Evolutionary conservation across 2,329 filamentous ascomycete species (phyloP).

Genomic region (Xylariales sp.): DNA sequence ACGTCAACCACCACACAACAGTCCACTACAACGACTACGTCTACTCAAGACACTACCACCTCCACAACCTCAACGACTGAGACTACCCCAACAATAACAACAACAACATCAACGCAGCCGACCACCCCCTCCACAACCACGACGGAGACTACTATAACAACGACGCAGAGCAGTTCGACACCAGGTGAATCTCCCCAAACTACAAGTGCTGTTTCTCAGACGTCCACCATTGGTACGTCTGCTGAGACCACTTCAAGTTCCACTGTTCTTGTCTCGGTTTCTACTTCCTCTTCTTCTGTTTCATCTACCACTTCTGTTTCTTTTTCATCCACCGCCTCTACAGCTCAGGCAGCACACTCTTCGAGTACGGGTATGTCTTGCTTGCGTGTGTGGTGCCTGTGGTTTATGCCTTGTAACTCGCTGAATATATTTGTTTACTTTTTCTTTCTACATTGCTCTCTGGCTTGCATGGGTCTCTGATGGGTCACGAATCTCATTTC

Average conservation of each 20-base stretch:
- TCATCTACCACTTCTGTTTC: conserved; percentile 1
- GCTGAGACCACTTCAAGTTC: conserved; percentile 13
- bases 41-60: conserved; percentile 8
- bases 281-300: conserved; percentile 7
- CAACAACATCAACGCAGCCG: conserved; percentile 2
- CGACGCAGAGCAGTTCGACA: neutral
- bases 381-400: conserved; percentile 1
- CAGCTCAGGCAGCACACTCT: conserved; percentile 11
- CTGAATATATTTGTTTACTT: neutral
- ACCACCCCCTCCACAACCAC: conserved; percentile 2
- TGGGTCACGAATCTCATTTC: no score
- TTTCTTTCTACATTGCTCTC: neutral
- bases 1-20: no score
- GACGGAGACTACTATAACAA: conserved; percentile 1
- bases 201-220: conserved; percentile 10
- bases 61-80: conserved; percentile 2
- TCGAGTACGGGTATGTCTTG: conserved; percentile 9
- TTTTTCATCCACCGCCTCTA: conserved; percentile 1
- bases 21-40: conserved; percentile 8
- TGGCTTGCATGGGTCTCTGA: no score
- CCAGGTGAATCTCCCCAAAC: conserved; percentile 5
- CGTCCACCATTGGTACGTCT: conserved; percentile 24
- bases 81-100: conserved; percentile 1
- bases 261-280: conserved; percentile 10
- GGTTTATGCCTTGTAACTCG: conserved; percentile 2